phyloP scores from a whole-genome alignment of 1,139 yeast species.

The Lizanozyma gosingica region DNA sequence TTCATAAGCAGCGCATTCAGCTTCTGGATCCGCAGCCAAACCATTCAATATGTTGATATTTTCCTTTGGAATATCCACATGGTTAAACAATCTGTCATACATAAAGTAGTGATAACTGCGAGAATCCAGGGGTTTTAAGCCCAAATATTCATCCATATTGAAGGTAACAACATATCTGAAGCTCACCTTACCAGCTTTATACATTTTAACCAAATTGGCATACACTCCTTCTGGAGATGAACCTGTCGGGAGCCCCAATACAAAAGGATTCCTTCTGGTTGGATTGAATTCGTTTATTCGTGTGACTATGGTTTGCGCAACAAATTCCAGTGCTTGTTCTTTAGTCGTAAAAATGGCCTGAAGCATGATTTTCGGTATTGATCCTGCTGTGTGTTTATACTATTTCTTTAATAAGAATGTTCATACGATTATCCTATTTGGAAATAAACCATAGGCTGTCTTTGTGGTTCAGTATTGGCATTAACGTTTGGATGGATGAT shows the following conservation, averaged over 20 bases:
- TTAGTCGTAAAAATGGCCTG: conserved; percentile 3
- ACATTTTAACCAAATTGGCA: conserved; percentile 36
- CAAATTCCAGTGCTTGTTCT: conserved; percentile 40
- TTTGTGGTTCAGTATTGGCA: no score
- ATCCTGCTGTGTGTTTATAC: no score
- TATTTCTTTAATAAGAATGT: no score
- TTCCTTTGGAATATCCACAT: conserved; percentile 45
- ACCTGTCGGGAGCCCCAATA: conserved; percentile 58
- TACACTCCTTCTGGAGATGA: conserved; percentile 58
- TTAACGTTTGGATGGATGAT: no score
- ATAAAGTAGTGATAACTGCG: conserved; percentile 57
- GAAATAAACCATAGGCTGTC: no score
- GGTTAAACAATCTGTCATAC: conserved; percentile 51
- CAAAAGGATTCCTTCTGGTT: conserved; percentile 41
- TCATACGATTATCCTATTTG: no score
- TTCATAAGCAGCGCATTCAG: conserved; percentile 46
- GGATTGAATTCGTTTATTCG: conserved; percentile 41
- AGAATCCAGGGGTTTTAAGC: conserved; percentile 37
- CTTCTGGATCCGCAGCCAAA: conserved; percentile 33
- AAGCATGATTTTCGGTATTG: no score
- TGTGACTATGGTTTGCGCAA: conserved; percentile 41
- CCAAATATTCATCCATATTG: conserved; percentile 57
- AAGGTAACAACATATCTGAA: conserved; percentile 52
- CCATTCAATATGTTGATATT: conserved; percentile 54
- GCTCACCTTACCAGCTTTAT: conserved; percentile 35